Base-by-base conservation (phyloP, 1,284 basidiomycete species). In the Retiboletus flavoniger region DNA sequence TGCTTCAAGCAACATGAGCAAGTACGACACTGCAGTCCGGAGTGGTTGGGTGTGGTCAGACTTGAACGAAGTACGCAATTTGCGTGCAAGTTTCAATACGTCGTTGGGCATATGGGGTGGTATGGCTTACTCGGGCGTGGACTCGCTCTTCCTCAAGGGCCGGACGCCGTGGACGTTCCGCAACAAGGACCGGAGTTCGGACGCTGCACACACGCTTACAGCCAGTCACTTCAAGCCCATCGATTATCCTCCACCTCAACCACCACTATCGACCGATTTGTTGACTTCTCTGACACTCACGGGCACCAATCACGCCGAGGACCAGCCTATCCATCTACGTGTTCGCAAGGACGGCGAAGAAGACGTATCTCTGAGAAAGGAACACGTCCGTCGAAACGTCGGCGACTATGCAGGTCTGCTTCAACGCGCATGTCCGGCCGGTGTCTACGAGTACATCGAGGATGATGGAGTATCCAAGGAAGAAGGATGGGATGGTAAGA, bases 371-470 rank as follows among this genome's bases (percentile, higher is more conserved):
- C 73, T 80, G 43, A 72, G 80, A 44, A 68, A 72, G 41, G 75
- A 81, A 31, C 97, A 99, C 72, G 89, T 94, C 5, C 74, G 83
- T 61, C 74, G 74, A 51, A 98, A 98, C 70, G 84, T 91, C 0
- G 77, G 77, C 17, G 83, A 92, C 62, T 99, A 86, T 68, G 96
- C 89, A 2, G 94, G 95, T 16, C 75, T 98, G 28, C 79, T 99
- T 24, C 91, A 89, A 2, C 80, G 88, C 8, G 95, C 89, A 16
- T 99, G 97, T 73, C 97, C 96, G 0, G 97, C 97, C 0, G 93
- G 87, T 4, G 97, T 99, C 29, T 99, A 99, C 73, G 96, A 99
- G 75, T 99, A 99, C 69, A 89, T 96, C 14, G 88, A 87, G n/a
- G 87, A 83, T 36, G 82, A 81, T 59, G 75, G 59, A 21, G 60